Conservation (phyloP, 2,329 filamentous ascomycete genomes). For the Colletotrichum paranaense region DNA sequence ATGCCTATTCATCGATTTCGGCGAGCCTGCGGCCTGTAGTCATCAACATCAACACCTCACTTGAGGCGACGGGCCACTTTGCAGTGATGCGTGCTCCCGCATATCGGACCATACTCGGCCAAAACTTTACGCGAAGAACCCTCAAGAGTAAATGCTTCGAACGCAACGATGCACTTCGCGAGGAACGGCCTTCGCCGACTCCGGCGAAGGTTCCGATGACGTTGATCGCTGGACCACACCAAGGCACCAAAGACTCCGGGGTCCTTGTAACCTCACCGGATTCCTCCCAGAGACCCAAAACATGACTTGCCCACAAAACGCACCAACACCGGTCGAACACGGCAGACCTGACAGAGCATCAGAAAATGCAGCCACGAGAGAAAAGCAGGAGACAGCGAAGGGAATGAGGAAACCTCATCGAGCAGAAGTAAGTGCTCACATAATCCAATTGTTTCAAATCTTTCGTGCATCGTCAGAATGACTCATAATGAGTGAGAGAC, state of each 20-base stretch:
- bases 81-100: constrained; percentile 12
- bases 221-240: constrained; percentile 30
- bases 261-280: constrained; percentile 11
- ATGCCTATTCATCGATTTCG: not conserved
- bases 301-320: constrained; percentile 23
- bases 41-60: constrained; percentile 15
- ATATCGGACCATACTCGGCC: not conserved
- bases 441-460: not conserved
- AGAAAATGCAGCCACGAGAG: constrained; percentile 17
- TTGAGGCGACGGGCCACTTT: constrained; percentile 19
- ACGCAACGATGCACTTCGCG: not conserved
- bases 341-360: constrained; percentile 14
- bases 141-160: not conserved
- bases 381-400: constrained; percentile 2
- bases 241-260: not conserved
- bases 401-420: not conserved
- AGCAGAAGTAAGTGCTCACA: not conserved
- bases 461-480: not conserved
- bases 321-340: constrained; percentile 1
- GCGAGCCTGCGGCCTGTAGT: not conserved
- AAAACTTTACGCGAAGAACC: not conserved
- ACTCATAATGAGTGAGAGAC: not conserved
- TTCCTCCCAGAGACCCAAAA: not conserved
- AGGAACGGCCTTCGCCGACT: not conserved
- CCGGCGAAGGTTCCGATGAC: constrained; percentile 5